Base-by-base conservation (phyloP, 2,329 filamentous ascomycete species). In the Arthrobotrys iridis region DNA sequence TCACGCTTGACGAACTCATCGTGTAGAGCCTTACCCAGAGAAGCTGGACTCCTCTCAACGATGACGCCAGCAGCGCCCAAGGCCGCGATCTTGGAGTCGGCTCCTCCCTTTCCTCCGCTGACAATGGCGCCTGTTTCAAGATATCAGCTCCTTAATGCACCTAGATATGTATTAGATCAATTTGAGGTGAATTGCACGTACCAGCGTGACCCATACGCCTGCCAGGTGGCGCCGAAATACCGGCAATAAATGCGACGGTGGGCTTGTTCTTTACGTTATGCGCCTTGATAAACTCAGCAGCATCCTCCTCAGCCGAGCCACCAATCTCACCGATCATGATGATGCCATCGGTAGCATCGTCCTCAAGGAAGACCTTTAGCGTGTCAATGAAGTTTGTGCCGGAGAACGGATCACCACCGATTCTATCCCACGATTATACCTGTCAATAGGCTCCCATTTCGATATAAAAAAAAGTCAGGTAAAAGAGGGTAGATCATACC, bases 271-370 rank as follows among this genome's bases (percentile, higher is more conserved):
- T 86, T 75, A 89, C 93, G 88, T 99, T 98, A 87, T 95, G 88
- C 83, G 89, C 87, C 86, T 91, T 93, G 82, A 98, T 86, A 88
- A 96, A 99, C 81, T 98, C 95, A 81, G 95, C 94, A 40, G 95
- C 95, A 81, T 99, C 95, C 86, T 99, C 95, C 86, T 99, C 95
- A 74, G 95, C 95, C 76, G 91, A 92, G 78, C 95, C 95, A 84
- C 95, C 95, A 83, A 99, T 98, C 87, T 98, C 95, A 82, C 95
- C 95, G 83, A 99, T 98, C 95, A 99, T 97, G 86, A 99, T 97
- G 85, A 99, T 97, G 82, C 95, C 95, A 83, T 99, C 95, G 40
- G 95, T 99, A 86, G 97, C 93, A 83, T 91, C 88, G 83, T 99
- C 95, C 84, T 96, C 87, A 80, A 97, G 89, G 89, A 99, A 99